Conservation (phyloP, 2,329 filamentous ascomycete genomes). For the Trichoderma breve region DNA sequence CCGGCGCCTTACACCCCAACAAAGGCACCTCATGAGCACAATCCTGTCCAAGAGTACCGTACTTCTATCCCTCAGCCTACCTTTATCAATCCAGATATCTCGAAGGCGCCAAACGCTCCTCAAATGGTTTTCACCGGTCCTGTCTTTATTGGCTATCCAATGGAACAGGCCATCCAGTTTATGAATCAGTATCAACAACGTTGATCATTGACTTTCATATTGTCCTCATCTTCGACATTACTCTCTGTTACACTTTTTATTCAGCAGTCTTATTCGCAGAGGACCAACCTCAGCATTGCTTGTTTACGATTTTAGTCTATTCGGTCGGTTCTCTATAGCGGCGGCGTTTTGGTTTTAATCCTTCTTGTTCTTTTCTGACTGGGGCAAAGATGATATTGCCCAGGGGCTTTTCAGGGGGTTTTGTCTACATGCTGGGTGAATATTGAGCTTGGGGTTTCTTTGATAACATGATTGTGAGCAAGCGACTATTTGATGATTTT, state of each 20-base stretch:
- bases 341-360: constrained; percentile 30
- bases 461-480: not conserved
- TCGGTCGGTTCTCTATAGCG: constrained; percentile 25
- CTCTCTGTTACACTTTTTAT: not conserved
- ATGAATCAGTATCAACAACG: constrained; percentile 57
- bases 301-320: constrained; percentile 1
- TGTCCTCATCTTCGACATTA: constrained; percentile 21
- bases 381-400: not conserved
- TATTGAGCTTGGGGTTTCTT: not conserved
- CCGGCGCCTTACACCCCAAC: constrained; percentile 25
- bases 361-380: not conserved
- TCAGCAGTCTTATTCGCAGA: constrained; percentile 16
- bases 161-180: constrained; percentile 76
- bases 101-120: constrained; percentile 42
- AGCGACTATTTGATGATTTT: not conserved
- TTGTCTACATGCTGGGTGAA: not conserved
- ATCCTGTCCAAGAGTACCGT: constrained; percentile 23
- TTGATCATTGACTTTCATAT: constrained; percentile 23
- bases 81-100: constrained; percentile 49
- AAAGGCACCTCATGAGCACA: constrained; percentile 25
- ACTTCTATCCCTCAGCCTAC: constrained; percentile 41
- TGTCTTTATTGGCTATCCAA: constrained; percentile 87
- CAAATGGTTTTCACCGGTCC: constrained; percentile 89
- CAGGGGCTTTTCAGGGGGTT: not conserved
- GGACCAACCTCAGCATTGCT: not conserved